Evolutionary conservation across 75 land plant genomes (phyloP).

Genomic region (Sequoia sempervirens): DNA sequence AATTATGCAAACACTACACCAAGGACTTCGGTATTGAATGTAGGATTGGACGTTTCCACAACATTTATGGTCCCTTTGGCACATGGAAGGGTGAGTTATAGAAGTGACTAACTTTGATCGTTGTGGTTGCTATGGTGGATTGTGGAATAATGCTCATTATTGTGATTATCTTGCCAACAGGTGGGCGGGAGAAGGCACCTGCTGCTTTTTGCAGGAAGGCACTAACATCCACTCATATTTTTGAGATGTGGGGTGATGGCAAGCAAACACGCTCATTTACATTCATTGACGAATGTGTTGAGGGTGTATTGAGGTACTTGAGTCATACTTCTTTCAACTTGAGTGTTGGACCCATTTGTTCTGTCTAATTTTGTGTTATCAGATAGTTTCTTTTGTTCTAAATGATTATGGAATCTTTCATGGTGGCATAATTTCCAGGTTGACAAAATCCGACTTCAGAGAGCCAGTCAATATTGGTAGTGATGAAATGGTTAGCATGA

Average conservation of each 20-base stretch:
- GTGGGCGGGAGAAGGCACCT: slow-evolving; percentile 96
- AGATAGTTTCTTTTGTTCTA: no score
- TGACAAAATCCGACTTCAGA: slow-evolving; percentile 93
- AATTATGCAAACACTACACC: slow-evolving; percentile 90
- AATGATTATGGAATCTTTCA: no score
- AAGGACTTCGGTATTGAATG: slow-evolving; percentile 91
- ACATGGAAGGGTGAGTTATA: slow-evolving; percentile 75
- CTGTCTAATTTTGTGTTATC: no score
- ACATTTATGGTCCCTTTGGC: slow-evolving; percentile 90
- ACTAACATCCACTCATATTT: slow-evolving; percentile 67
- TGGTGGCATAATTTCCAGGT: no score
- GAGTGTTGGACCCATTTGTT: no score
- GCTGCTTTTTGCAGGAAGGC: slow-evolving; percentile 95
- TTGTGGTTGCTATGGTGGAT: not conserved
- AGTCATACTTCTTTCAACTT: no score
- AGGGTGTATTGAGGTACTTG: slow-evolving; percentile 85
- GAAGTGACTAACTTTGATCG: not conserved
- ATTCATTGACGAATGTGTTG: slow-evolving; percentile 98
- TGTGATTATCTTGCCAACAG: slow-evolving; percentile 29
- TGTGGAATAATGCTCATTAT: no score
- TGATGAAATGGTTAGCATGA: slow-evolving; percentile 98
- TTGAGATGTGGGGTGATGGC: slow-evolving; percentile 99
- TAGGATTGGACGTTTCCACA: slow-evolving; percentile 85
- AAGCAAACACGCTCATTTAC: slow-evolving; percentile 91
- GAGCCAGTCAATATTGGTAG: slow-evolving; percentile 95